Evolutionary conservation across 2,329 filamentous ascomycete genomes (phyloP).

Genomic region (Apiospora phragmitis): DNA sequence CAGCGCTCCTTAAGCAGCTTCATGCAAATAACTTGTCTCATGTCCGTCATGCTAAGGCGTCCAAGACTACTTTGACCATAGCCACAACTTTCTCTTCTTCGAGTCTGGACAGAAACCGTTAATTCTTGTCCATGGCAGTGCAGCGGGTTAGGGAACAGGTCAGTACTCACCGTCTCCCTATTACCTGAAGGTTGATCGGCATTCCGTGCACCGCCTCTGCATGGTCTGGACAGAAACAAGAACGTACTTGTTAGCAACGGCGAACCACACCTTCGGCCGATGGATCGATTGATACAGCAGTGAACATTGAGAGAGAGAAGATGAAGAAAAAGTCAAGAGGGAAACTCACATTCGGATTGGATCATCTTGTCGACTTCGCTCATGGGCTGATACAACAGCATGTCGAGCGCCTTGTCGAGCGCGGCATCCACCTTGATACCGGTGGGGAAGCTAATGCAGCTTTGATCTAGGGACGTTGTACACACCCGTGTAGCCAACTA

Average conservation of each 20-base stretch:
- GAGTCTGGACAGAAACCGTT: constrained; percentile 20
- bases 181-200: constrained; percentile 44
- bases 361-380: constrained; percentile 38
- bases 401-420: constrained; percentile 33
- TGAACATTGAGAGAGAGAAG: background rate
- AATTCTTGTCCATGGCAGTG: background rate
- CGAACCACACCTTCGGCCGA: background rate
- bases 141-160: background rate
- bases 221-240: constrained; percentile 34
- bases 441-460: constrained; percentile 47
- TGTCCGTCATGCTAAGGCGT: constrained; percentile 21
- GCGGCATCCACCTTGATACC: constrained; percentile 41
- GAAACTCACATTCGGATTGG: constrained; percentile 43
- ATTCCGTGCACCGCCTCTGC: constrained; percentile 39
- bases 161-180: constrained; percentile 34
- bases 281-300: background rate
- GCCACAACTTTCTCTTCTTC: constrained; percentile 35
- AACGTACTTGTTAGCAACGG: background rate
- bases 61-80: constrained; percentile 30
- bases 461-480: constrained; percentile 51
- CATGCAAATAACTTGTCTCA: background rate
- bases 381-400: constrained; percentile 33
- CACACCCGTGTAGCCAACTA: constrained; percentile 51
- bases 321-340: background rate
- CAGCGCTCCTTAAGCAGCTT: background rate